Conservation (phyloP, 257 asterid species). For the Nicotiana otophora region DNA sequence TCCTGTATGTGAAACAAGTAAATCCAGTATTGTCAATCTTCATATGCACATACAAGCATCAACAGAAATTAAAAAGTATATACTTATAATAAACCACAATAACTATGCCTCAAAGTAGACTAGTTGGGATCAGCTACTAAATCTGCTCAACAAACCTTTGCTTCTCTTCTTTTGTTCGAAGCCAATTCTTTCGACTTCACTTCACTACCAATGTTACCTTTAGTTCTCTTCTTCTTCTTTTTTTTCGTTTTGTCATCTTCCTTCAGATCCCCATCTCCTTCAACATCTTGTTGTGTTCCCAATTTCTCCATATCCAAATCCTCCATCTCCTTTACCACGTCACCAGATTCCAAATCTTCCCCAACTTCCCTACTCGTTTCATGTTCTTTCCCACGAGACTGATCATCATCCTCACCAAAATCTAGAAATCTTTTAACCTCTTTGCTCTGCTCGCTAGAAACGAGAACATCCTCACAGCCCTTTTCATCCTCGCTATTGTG, state of each 20-base stretch:
- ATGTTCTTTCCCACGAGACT: background rate
- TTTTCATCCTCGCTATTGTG: constrained; percentile 25
- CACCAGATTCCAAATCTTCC: constrained; percentile 37
- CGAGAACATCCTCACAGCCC: background rate
- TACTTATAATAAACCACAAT: background rate
- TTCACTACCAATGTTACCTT: constrained; percentile 21
- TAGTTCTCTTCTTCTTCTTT: constrained; percentile 38
- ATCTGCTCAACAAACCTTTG: constrained; percentile 44
- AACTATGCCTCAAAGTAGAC: background rate
- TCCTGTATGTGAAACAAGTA: constrained; percentile 38
- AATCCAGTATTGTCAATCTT: background rate
- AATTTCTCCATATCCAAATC: constrained; percentile 10
- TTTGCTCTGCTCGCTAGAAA: background rate
- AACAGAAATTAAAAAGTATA: background rate
- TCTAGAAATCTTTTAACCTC: constrained; percentile 7
- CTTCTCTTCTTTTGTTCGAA: constrained; percentile 49
- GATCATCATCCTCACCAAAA: background rate
- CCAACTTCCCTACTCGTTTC: background rate
- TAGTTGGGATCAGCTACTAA: background rate
- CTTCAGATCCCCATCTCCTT: background rate
- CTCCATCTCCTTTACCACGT: constrained; percentile 14
- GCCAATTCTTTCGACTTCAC: constrained; percentile 20
- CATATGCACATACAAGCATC: background rate
- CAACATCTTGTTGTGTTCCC: constrained; percentile 19
- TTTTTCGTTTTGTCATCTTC: constrained; percentile 22